phyloP scores from a whole-genome alignment of 129 eudicot species.

The Flaveria sonorensis region DNA sequence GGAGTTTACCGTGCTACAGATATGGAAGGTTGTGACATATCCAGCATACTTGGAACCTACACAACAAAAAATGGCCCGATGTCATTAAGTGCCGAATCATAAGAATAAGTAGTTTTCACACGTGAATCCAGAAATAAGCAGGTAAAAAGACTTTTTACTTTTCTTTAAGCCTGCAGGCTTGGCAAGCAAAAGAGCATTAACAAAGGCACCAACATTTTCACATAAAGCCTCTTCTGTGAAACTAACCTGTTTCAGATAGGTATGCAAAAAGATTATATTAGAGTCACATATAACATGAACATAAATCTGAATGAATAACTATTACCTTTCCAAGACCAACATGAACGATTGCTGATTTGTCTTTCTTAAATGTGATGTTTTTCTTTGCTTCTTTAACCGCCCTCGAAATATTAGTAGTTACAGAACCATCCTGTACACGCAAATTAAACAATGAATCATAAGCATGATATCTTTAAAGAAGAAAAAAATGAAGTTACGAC shows the following conservation, averaged over 20 bases:
- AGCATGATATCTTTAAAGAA: constrained; percentile 2
- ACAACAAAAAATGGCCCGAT: neutral
- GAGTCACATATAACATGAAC: neutral
- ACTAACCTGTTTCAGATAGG: constrained; percentile 48
- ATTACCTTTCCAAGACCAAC: constrained; percentile 89
- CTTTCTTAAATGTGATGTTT: constrained; percentile 71
- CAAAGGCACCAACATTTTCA: constrained; percentile 89
- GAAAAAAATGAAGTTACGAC: constrained; percentile 5
- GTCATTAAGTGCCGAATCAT: neutral
- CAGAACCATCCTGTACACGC: constrained; percentile 67
- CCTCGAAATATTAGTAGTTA: constrained; percentile 71
- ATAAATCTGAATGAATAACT: neutral
- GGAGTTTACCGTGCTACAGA: constrained; percentile 81
- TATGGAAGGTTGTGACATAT: constrained; percentile 73
- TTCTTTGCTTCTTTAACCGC: constrained; percentile 84
- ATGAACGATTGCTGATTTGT: constrained; percentile 88
- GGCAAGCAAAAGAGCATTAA: constrained; percentile 88
- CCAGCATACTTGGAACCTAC: constrained; percentile 97
- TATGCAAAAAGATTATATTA: neutral
- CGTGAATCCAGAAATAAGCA: neutral
- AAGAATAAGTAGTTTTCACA: neutral
- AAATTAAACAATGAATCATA: neutral
- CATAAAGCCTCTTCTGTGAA: constrained; percentile 78
- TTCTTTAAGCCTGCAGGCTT: constrained; percentile 91
- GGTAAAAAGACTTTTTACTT: constrained; percentile 50